Conservation (phyloP, 2,329 filamentous ascomycete genomes). For the Scedosporium aurantiacum region DNA sequence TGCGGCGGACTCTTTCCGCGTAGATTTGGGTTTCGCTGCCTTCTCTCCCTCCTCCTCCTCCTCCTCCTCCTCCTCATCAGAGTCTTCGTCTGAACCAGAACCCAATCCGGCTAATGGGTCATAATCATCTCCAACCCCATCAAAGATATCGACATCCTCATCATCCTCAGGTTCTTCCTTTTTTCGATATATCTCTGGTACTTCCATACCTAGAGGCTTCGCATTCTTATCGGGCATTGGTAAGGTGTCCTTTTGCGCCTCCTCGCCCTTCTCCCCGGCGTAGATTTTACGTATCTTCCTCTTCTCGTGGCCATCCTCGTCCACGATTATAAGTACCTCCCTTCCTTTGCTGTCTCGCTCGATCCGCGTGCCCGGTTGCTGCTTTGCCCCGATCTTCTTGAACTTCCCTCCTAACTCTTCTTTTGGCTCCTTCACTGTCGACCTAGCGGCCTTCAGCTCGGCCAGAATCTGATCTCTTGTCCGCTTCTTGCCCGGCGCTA, state of each 20-base stretch:
- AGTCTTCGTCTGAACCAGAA: constrained; percentile 27
- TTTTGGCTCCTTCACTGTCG: constrained; percentile 39
- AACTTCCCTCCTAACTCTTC: constrained; percentile 47
- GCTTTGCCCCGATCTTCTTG: constrained; percentile 50
- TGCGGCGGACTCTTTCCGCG: constrained; percentile 33
- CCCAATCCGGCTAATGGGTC: constrained; percentile 52
- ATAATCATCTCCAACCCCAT: constrained; percentile 55
- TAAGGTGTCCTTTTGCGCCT: constrained; percentile 28
- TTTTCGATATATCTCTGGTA: constrained; percentile 46
- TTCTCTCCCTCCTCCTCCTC: constrained; percentile 23
- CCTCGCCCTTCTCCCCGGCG: constrained; percentile 22
- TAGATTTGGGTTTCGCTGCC: constrained; percentile 12
- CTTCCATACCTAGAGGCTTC: constrained; percentile 53
- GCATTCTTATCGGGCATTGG: constrained; percentile 43
- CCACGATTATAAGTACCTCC: constrained; percentile 54
- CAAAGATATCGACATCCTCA: constrained; percentile 54
- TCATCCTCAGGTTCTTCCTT: constrained; percentile 37
- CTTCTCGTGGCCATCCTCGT: constrained; percentile 56
- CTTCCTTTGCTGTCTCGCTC: constrained; percentile 50
- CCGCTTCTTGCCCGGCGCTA: constrained; percentile 47
- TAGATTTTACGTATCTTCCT: constrained; percentile 49
- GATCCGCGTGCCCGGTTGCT: constrained; percentile 43
- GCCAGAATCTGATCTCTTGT: constrained; percentile 57
- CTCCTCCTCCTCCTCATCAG: constrained; percentile 21
- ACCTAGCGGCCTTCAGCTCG: constrained; percentile 52